These are phyloP conservation scores for Cerioporus squamosus DNA, from an alignment of 1,284 basidiomycete species.

Conservation along the genomic window DNA sequence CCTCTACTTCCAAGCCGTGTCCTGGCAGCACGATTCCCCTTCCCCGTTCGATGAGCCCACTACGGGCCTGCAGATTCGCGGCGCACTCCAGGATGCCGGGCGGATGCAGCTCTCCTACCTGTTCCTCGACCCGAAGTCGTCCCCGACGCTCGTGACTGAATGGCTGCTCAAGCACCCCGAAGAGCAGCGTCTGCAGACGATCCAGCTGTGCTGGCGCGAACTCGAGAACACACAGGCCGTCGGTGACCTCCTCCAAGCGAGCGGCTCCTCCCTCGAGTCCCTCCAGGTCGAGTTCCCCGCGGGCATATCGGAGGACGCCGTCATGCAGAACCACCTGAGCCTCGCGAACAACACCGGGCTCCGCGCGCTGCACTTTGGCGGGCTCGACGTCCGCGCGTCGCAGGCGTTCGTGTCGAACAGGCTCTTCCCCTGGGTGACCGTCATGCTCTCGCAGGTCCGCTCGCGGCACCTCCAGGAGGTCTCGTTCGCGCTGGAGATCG, in stretches of 20 bases:
- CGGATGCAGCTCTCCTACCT: conserved; percentile 35
- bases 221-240: conserved; percentile 33
- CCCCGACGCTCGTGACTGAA: conserved; percentile 36
- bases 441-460: conserved; percentile 29
- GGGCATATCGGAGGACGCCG: conserved; percentile 27
- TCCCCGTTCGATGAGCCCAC: conserved; percentile 14
- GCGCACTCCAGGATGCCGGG: conserved; percentile 1
- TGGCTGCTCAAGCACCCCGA: conserved; percentile 35
- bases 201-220: conserved; percentile 39
- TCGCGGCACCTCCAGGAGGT: conserved; percentile 29
- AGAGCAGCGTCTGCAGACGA: conserved; percentile 32
- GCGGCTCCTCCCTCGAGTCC: conserved; percentile 35
- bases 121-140: conserved; percentile 36
- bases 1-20: conserved; percentile 38
- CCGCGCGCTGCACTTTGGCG: conserved; percentile 34
- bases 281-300: conserved; percentile 36
- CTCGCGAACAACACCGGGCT: conserved; percentile 36
- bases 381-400: conserved; percentile 32
- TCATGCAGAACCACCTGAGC: conserved; percentile 32
- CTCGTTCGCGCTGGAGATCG: conserved; percentile 35
- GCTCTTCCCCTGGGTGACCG: conserved; percentile 34
- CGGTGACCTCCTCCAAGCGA: conserved; percentile 33
- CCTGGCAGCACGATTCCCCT: conserved; percentile 33
- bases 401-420: conserved; percentile 30
- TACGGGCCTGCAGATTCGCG: neutral